These are phyloP conservation scores for Talaromyces proteolyticus DNA, from an alignment of 495 filamentous ascomycete genomes.

Conservation along the genomic window DNA sequence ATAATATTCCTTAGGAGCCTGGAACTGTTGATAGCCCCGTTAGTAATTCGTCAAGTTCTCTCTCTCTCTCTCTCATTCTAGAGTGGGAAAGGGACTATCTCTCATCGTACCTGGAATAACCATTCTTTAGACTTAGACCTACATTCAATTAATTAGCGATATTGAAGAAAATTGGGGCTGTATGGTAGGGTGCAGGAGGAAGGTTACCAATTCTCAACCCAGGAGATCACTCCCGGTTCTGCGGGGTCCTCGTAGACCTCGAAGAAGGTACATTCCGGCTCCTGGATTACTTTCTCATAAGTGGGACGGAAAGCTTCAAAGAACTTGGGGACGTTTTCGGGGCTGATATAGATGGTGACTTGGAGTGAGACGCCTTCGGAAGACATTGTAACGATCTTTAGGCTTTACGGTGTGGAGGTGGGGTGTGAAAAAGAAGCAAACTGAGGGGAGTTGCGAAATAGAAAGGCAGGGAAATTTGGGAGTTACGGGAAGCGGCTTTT, in stretches of 20 bases:
- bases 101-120: slow-evolving; percentile 27
- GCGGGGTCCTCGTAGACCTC: slow-evolving; percentile 35
- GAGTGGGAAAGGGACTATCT: background rate
- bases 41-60: slow-evolving; percentile 5
- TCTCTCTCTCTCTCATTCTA: background rate
- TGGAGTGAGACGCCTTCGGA: slow-evolving; percentile 22
- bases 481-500: too few relatives aligned
- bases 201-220: slow-evolving; percentile 43
- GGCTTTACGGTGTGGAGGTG: too few relatives aligned
- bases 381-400: slow-evolving; percentile 5
- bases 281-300: slow-evolving; percentile 34
- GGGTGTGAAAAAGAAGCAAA: too few relatives aligned
- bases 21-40: slow-evolving; percentile 29
- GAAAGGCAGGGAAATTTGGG: too few relatives aligned
- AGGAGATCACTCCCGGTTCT: slow-evolving; percentile 35
- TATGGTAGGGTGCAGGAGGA: too few relatives aligned
- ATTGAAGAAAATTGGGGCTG: background rate
- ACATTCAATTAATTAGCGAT: slow-evolving; percentile 5
- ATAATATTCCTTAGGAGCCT: slow-evolving; percentile 46
- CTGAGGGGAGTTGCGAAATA: too few relatives aligned
- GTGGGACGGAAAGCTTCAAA: slow-evolving; percentile 29
- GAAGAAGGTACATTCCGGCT: slow-evolving; percentile 44
- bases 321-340: slow-evolving; percentile 34
- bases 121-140: slow-evolving; percentile 31
- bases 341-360: slow-evolving; percentile 34